Conservation (phyloP, 768 basidiomycete genomes). For the Kwoniella dejecticola region DNA sequence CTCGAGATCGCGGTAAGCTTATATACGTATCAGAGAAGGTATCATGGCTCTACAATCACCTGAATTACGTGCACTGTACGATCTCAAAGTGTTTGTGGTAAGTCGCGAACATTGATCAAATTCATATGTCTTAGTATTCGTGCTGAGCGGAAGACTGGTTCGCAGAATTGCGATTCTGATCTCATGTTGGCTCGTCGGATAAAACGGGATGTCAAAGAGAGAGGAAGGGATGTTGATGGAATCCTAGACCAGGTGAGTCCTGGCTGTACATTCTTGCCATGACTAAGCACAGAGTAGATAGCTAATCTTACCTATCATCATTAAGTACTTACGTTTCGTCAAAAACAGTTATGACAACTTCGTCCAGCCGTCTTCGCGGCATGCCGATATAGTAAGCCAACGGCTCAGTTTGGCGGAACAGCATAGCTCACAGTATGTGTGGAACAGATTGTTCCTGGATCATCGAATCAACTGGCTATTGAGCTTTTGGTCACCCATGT, state of each 20-base stretch:
- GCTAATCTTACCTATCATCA: no score
- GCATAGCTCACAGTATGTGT: not conserved
- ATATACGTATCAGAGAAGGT: slow-evolving; percentile 64
- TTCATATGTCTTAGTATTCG: no score
- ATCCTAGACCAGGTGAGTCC: slow-evolving; percentile 72
- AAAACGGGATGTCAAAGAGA: slow-evolving; percentile 79
- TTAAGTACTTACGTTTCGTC: slow-evolving; percentile 84
- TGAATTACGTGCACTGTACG: slow-evolving; percentile 75
- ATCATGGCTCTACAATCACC: slow-evolving; percentile 88
- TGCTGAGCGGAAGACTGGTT: slow-evolving; percentile 2
- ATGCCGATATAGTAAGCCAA: slow-evolving; percentile 78
- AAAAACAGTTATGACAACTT: slow-evolving; percentile 95
- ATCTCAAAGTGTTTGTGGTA: slow-evolving; percentile 69
- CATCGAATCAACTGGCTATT: slow-evolving; percentile 84
- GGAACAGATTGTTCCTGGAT: slow-evolving; percentile 90
- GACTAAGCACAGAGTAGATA: no score
- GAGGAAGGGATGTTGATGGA: slow-evolving; percentile 80
- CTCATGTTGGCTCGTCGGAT: slow-evolving; percentile 95
- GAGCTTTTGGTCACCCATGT: slow-evolving; percentile 92
- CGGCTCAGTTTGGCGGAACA: not conserved
- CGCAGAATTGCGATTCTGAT: slow-evolving; percentile 70
- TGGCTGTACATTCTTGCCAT: no score
- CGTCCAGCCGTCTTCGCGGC: slow-evolving; percentile 78
- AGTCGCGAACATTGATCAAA: slow-evolving; percentile 7
- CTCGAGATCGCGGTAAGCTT: slow-evolving; percentile 52